A percentile compares a stretch with the other conserved stretches of the same genome.
phyloP scores from a whole-genome alignment of 805 yeast genomes.

The Sugiyamaella americana region DNA sequence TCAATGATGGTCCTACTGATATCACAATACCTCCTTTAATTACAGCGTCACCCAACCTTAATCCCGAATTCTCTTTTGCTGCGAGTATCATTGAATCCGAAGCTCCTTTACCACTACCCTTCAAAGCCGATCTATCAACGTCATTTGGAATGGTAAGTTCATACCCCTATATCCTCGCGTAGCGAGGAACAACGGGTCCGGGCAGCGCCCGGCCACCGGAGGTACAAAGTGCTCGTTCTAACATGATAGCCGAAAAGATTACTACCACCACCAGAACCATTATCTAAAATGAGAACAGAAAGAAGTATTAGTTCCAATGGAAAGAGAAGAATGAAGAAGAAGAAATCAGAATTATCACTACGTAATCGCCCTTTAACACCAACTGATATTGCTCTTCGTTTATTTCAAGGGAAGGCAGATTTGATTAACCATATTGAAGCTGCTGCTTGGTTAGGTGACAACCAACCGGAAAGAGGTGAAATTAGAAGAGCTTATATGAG shows the following conservation, averaged over 20 bases:
- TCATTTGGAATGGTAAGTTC: no score
- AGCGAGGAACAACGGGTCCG: no score
- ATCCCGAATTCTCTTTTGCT: no score
- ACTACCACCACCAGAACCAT: not conserved
- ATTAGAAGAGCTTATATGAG: slow-evolving; percentile 26
- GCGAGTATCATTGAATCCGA: no score
- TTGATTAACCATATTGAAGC: slow-evolving; percentile 13
- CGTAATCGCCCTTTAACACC: slow-evolving; percentile 4
- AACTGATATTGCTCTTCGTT: slow-evolving; percentile 12
- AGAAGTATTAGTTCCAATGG: not conserved
- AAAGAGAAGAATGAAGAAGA: not conserved
- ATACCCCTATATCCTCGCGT: no score
- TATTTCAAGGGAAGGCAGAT: slow-evolving; percentile 17
- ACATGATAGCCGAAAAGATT: not conserved
- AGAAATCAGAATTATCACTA: not conserved
- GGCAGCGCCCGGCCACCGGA: no score
- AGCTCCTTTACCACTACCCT: no score
- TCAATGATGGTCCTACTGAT: no score
- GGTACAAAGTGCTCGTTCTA: no score
- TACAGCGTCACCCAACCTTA: no score
- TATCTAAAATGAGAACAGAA: not conserved
- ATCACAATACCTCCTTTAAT: no score
- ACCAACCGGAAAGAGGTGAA: slow-evolving; percentile 16
- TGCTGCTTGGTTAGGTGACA: slow-evolving; percentile 24
- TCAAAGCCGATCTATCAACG: no score